Evolutionary conservation across 805 yeast species (phyloP).

Genomic region (Grigorovia yakushimaensis): DNA sequence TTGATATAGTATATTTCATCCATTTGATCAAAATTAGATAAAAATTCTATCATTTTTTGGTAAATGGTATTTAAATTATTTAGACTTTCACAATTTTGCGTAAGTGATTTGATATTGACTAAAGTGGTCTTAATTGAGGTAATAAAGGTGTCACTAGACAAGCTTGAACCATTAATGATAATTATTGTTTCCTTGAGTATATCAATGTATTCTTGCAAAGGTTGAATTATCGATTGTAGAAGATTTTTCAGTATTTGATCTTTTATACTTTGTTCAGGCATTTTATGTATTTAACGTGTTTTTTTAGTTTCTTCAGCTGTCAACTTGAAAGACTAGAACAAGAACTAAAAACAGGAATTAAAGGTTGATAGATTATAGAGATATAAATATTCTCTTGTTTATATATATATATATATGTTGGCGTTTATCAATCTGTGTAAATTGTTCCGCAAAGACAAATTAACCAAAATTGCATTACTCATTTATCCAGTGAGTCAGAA

Average conservation of each 20-base stretch:
- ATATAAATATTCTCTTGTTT: too few relatives aligned
- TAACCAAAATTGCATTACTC: not conserved
- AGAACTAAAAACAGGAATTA: too few relatives aligned
- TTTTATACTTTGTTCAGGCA: not conserved
- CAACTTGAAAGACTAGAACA: too few relatives aligned
- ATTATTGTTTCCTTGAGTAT: slow-evolving; percentile 7
- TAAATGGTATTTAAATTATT: not conserved
- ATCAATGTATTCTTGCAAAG: slow-evolving; percentile 21
- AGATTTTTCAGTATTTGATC: slow-evolving; percentile 6
- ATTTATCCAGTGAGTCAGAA: not conserved
- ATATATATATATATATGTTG: too few relatives aligned
- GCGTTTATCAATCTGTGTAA: too few relatives aligned
- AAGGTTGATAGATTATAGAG: too few relatives aligned
- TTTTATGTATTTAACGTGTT: not conserved
- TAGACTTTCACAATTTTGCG: not conserved
- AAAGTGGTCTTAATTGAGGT: not conserved
- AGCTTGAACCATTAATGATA: not conserved
- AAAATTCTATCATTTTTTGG: not conserved
- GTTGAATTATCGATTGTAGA: slow-evolving; percentile 13
- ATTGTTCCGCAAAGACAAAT: not conserved
- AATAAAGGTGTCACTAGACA: not conserved
- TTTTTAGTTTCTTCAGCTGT: too few relatives aligned
- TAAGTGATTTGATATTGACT: not conserved
- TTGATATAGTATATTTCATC: not conserved
- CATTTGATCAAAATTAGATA: slow-evolving; percentile 1